These are phyloP conservation scores for Corrigiola litoralis DNA, from an alignment of 179 eudicot genomes.

Conservation along the genomic window DNA sequence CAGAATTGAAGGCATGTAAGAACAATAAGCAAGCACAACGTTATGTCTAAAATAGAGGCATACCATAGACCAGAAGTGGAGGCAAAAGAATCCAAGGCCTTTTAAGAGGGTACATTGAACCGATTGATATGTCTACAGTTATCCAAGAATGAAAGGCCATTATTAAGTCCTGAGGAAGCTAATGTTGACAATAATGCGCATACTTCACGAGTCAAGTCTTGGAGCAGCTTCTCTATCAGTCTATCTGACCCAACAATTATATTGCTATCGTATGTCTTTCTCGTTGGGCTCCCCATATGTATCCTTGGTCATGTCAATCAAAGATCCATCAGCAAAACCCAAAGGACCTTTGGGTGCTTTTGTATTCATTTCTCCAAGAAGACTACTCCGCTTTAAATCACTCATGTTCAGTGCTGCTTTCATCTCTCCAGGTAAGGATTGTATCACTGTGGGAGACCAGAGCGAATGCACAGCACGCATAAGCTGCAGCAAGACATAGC, in stretches of 20 bases:
- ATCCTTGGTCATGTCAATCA: constrained; percentile 56
- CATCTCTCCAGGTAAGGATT: constrained; percentile 72
- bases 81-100: constrained; percentile 59
- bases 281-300: constrained; percentile 69
- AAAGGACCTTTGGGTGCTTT: constrained; percentile 59
- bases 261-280: constrained; percentile 63
- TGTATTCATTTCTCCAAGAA: constrained; percentile 77
- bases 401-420: constrained; percentile 85
- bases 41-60: constrained; percentile 15
- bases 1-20: neutral
- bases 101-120: constrained; percentile 53
- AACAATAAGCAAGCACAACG: neutral
- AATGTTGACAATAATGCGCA: constrained; percentile 64
- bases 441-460: constrained; percentile 81
- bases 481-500: constrained; percentile 44
- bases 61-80: constrained; percentile 76
- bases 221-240: constrained; percentile 85
- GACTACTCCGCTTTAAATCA: constrained; percentile 66
- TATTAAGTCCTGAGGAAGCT: constrained; percentile 69
- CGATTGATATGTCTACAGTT: constrained; percentile 65
- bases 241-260: constrained; percentile 58
- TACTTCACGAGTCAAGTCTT: constrained; percentile 84
- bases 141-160: constrained; percentile 69
- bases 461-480: constrained; percentile 94
- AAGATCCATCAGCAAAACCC: constrained; percentile 66